Base-by-base conservation (phyloP, 352 stramenopile species). In the Globisporangium rhizosaccharum region DNA sequence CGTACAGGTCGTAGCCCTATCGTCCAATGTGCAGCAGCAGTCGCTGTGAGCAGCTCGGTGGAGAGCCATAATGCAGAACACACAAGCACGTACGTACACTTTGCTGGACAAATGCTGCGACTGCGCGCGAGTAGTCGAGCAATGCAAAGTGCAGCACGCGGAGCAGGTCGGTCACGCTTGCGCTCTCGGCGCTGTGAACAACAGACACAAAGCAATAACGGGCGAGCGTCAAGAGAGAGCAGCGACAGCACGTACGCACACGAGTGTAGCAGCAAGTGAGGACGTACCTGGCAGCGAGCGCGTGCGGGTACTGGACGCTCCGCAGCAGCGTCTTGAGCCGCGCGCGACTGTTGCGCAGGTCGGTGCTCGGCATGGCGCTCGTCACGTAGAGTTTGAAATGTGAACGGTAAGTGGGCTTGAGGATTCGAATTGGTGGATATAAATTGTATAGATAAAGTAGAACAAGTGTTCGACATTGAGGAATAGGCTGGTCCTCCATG, bases 51-150 rank as follows among this genome's bases (percentile, higher is more conserved):
- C 25, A 25, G 28, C 28, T 2, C 28, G 28, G 2, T 5, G 28
- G 18, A 53, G 17, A 20, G 23, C 41, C 2, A 10, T 12, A 14
- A 25, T 28, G 8, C 11, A 39, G n/a, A n/a, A 53, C 42, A 33
- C 53, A 75, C 66, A 56, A 72, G 75, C 10, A 12, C n/a, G n/a
- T 1, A 49, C 44, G 44, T 49, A 49, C 44, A n/a, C 44, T 49
- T 47, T 63, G 64, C 23, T 79, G 62, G 6, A 91, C 59, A 46
- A 84, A 85, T 20, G 71, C 58, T 2, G 82, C 79, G 20, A 92
- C 76, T 26, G 62, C 65, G n/a, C 74, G 82, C 51, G 84, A 93
- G 62, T 76, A 89, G 62, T 92, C 84, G 46, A 93, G 71, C 33
- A 93, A 65, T 23, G 71, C 67, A 45, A 80, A 87, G 70, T 93